These are phyloP conservation scores for Bruguiera sexangula DNA, from an alignment of 345 rosid genomes.

Conservation along the genomic window DNA sequence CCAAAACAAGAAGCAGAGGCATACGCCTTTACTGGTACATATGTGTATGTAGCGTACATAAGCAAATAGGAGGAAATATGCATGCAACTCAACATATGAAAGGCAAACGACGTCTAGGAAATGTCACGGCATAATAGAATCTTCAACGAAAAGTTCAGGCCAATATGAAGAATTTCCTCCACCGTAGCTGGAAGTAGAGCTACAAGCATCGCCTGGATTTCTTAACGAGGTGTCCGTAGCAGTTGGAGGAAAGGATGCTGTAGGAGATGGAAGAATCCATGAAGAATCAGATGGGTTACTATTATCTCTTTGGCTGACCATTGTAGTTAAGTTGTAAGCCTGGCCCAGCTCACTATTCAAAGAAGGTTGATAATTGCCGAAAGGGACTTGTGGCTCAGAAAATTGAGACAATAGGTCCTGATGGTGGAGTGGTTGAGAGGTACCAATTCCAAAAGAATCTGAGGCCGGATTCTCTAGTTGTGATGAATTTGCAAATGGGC, in stretches of 20 bases:
- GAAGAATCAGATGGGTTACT: constrained; percentile 22
- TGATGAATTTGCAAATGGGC: constrained; percentile 21
- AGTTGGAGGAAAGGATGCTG: constrained; percentile 17
- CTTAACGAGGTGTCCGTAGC: constrained; percentile 28
- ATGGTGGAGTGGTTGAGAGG: constrained; percentile 51
- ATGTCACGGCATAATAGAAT: constrained; percentile 38
- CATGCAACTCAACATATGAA: constrained; percentile 8
- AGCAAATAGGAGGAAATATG: background rate
- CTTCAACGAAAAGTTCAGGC: constrained; percentile 42
- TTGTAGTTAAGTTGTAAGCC: constrained; percentile 16
- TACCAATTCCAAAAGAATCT: constrained; percentile 27
- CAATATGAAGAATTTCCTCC: constrained; percentile 37
- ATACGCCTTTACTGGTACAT: too few species aligned
- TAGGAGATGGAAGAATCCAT: constrained; percentile 30
- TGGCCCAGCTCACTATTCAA: constrained; percentile 37
- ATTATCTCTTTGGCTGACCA: constrained; percentile 21
- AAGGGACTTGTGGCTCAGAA: constrained; percentile 49
- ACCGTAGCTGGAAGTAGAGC: constrained; percentile 40
- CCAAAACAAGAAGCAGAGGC: too few species aligned
- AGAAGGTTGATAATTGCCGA: constrained; percentile 42
- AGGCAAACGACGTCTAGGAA: constrained; percentile 17
- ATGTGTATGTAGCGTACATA: background rate
- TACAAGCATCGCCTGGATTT: constrained; percentile 44
- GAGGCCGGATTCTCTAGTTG: constrained; percentile 19
- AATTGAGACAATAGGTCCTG: constrained; percentile 33